phyloP scores from a whole-genome alignment of 768 basidiomycete species.

The Gymnopilus junonius region DNA sequence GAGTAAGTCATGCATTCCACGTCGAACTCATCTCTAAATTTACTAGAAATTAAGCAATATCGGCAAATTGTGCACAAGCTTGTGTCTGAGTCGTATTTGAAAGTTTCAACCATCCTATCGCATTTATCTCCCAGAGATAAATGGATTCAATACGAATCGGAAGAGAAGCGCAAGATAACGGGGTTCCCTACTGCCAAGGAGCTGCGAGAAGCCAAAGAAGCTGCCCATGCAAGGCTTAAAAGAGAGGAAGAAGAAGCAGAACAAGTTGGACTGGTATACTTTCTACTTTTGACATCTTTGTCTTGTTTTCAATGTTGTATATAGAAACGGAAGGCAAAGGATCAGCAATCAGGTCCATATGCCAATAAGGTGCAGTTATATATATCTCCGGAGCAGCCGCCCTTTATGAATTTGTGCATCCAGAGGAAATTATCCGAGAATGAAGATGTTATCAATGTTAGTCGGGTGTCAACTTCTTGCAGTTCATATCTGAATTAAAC shows the following conservation, averaged over 20 bases:
- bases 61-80: constrained; percentile 69
- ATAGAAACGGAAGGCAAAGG: constrained; percentile 69
- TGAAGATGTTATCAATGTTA: constrained; percentile 71
- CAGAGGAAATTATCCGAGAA: constrained; percentile 55
- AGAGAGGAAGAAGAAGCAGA: constrained; percentile 77
- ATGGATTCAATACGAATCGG: constrained; percentile 77
- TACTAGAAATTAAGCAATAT: constrained; percentile 44
- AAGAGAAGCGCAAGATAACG: constrained; percentile 73
- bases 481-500: constrained; percentile 11
- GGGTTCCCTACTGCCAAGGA: constrained; percentile 86
- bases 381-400: background rate
- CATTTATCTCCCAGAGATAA: constrained; percentile 84
- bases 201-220: constrained; percentile 70
- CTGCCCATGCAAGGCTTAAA: constrained; percentile 63
- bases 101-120: constrained; percentile 76
- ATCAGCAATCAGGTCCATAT: constrained; percentile 45
- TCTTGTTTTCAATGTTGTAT: background rate
- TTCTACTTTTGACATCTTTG: background rate
- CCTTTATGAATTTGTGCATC: background rate
- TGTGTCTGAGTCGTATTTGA: constrained; percentile 74
- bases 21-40: background rate
- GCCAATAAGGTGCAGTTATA: constrained; percentile 54
- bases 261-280: constrained; percentile 69
- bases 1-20: constrained; percentile 41
- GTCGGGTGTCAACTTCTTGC: constrained; percentile 19